Base-by-base conservation (phyloP, 2,329 filamentous ascomycete genomes). In the Albophoma yamanashiensis region DNA sequence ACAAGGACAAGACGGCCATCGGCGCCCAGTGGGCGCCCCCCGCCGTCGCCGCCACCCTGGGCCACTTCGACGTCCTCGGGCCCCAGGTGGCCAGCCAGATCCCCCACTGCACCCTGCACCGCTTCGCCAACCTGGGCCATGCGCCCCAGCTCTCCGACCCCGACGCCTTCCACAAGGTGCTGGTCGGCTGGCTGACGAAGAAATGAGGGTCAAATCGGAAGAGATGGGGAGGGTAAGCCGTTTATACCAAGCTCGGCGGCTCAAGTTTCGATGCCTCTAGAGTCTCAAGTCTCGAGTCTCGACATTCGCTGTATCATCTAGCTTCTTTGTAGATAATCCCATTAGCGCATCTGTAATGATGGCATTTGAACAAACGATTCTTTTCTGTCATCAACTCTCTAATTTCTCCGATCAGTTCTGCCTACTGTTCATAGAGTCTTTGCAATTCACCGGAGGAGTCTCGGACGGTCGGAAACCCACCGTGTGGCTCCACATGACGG, bases 1-100 rank as follows among this genome's bases (percentile, higher is more conserved):
- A 76, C 39, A 76, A 78, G 66, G 81, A 84, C 62, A 80, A 72
- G 43, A 83, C 82, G 3, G 82, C 80, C 20, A 79, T 84, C 56
- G 81, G 82, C 0, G 79, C 79, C 65, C 74, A 75, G 57, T 84
- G 81, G 80, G 73, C 76, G 14, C 72, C 76, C 0, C 71, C 74
- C 0, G 74, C 73, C 2, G 75, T 81, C 17, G 73, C 76, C 52
- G 73, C 69, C 7, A 70, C 69, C 63, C 65, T 84, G 17, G 81
- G 81, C 0, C 75, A 78, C 63, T 83, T 82, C 62, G 71, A 77
- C 56, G 67, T 79, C 4, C 68, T 84, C 14, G 81, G 80, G 0
- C 75, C 75, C n/a, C 64, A 75, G 61, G 75, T 77, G 0, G 74
- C 74, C 9, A 71, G 67, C 0, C 70, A 72, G 62, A 79, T 83